phyloP scores from a whole-genome alignment of 2,329 filamentous ascomycete genomes.

The Metarhizium brunneum region DNA sequence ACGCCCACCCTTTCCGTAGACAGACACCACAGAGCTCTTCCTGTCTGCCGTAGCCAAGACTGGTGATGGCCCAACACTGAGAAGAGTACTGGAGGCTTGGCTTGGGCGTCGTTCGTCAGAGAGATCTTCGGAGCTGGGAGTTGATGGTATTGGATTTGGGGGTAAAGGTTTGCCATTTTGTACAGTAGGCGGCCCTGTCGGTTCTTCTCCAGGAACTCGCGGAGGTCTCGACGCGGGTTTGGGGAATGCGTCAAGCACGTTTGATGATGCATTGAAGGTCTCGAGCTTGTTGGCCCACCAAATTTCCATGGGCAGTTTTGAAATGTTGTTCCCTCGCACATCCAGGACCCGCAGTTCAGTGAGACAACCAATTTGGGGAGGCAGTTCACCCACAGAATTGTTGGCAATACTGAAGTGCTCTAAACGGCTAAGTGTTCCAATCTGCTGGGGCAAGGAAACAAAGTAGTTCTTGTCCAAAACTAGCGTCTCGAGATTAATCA shows the following conservation, averaged over 20 bases:
- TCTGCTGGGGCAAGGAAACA: conserved; percentile 74
- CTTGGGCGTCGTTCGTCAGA: conserved; percentile 66
- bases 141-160: conserved; percentile 39
- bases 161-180: conserved; percentile 31
- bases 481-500: conserved; percentile 78
- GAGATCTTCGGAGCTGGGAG: conserved; percentile 71
- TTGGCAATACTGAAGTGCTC: conserved; percentile 92
- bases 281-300: conserved; percentile 92
- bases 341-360: conserved; percentile 79
- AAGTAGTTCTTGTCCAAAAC: conserved; percentile 94
- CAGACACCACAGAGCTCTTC: conserved; percentile 78
- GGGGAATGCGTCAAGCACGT: conserved; percentile 82
- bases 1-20: conserved; percentile 68
- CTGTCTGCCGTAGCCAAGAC: conserved; percentile 50
- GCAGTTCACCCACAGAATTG: conserved; percentile 77
- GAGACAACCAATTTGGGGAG: conserved; percentile 79
- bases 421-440: conserved; percentile 72
- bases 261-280: conserved; percentile 89
- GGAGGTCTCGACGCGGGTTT: conserved; percentile 68
- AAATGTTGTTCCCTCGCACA: conserved; percentile 87
- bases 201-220: conserved; percentile 46
- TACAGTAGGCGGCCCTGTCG: conserved; percentile 22
- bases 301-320: conserved; percentile 80
- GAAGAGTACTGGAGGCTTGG: conserved; percentile 66
- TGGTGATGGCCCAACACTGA: conserved; percentile 69